A percentile compares a stretch with the other conserved stretches of the same genome.
phyloP scores from a whole-genome alignment of 371 early-diverging fungal genomes.

The Mucor indicus region DNA sequence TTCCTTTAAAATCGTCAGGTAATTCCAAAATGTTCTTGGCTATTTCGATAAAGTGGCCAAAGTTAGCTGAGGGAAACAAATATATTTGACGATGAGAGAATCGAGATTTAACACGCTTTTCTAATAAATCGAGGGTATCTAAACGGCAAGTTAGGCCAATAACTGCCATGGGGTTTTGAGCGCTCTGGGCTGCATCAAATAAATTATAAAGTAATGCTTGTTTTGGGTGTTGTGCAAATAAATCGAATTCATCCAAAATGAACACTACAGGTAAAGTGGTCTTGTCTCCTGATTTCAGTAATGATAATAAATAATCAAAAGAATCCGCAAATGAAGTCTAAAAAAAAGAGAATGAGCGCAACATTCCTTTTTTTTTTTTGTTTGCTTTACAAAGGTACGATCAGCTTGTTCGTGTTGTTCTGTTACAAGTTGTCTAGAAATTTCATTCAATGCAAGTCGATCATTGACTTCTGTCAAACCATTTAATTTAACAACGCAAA shows the following conservation, averaged over 20 bases:
- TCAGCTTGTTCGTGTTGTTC: conserved; percentile 21
- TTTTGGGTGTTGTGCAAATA: conserved; percentile 85
- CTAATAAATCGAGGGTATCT: conserved; percentile 80
- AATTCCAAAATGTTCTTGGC: conserved; percentile 46
- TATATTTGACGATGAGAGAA: conserved; percentile 88
- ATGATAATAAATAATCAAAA: conserved; percentile 57
- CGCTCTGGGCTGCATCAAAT: conserved; percentile 86
- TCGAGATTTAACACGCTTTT: conserved; percentile 93
- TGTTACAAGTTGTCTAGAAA: conserved; percentile 70
- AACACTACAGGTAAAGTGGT: conserved; percentile 73
- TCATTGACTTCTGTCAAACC: conserved; percentile 86
- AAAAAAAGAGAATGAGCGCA: not conserved
- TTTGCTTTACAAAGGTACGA: conserved; percentile 27
- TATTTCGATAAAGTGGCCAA: conserved; percentile 58
- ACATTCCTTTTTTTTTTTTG: not conserved
- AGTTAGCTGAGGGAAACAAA: conserved; percentile 55
- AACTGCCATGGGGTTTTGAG: conserved; percentile 81
- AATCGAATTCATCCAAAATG: conserved; percentile 87
- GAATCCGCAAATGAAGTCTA: conserved; percentile 68
- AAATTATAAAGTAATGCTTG: conserved; percentile 90
- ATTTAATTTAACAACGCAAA: conserved; percentile 70
- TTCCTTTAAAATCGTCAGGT: conserved; percentile 12
- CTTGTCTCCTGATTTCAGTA: conserved; percentile 58
- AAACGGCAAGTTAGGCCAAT: conserved; percentile 82
- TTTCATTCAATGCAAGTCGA: conserved; percentile 75